A percentile compares a stretch with the other conserved stretches of the same genome.
Conservation (phyloP, 345 rosid species). For the Eutrema japonicum region DNA sequence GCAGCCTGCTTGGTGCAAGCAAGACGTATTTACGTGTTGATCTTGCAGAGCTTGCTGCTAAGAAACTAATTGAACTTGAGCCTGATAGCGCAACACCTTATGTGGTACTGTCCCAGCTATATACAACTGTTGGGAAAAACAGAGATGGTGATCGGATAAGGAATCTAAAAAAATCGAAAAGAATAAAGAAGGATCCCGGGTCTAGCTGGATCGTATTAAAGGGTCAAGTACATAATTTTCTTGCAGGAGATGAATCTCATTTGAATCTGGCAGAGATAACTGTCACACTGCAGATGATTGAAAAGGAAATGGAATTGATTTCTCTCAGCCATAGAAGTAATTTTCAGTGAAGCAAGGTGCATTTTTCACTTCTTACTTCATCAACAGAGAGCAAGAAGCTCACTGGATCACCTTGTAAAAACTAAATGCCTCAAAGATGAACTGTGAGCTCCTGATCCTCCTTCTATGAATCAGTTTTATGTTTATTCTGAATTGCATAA, state of each 20-base stretch:
- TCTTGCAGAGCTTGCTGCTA: slow-evolving; percentile 71
- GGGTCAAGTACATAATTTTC: slow-evolving; percentile 54
- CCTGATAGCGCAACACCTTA: slow-evolving; percentile 75
- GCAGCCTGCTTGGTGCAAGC: slow-evolving; percentile 77
- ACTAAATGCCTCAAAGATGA: not conserved
- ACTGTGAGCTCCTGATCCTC: slow-evolving; percentile 23
- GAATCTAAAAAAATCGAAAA: slow-evolving; percentile 50
- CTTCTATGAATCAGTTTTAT: not conserved
- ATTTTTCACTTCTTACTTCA: not conserved
- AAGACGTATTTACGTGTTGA: slow-evolving; percentile 55
- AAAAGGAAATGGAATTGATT: slow-evolving; percentile 43
- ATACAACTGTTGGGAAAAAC: slow-evolving; percentile 49
- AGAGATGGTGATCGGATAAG: slow-evolving; percentile 53
- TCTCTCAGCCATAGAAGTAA: slow-evolving; percentile 29
- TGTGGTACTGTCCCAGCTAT: slow-evolving; percentile 68
- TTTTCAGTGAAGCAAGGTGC: slow-evolving; percentile 11
- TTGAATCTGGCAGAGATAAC: slow-evolving; percentile 46
- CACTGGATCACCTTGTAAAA: too few relatives aligned
- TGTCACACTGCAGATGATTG: slow-evolving; percentile 46
- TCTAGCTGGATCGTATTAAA: slow-evolving; percentile 69
- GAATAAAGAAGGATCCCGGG: slow-evolving; percentile 77
- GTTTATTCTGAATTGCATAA: not conserved
- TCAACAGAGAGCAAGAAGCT: not conserved
- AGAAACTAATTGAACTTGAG: slow-evolving; percentile 60
- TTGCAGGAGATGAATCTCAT: slow-evolving; percentile 60